Evolutionary conservation across 2,329 filamentous ascomycete species (phyloP).

Genomic region (Fusarium papillatum): DNA sequence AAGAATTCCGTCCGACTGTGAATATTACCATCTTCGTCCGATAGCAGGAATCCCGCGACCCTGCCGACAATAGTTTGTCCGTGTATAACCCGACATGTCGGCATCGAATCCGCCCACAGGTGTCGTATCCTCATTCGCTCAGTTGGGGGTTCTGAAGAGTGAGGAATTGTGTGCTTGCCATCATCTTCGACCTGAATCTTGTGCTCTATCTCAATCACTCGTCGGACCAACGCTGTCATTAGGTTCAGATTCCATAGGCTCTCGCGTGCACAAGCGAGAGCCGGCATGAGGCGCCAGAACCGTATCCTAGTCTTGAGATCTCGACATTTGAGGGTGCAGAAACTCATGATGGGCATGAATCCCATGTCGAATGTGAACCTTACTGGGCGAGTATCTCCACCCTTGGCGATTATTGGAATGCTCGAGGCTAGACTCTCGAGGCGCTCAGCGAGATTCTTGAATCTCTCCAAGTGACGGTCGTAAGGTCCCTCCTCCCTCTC

Average conservation of each 20-base stretch:
- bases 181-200: background rate
- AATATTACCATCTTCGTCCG: background rate
- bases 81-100: background rate
- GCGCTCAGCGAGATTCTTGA: background rate
- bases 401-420: background rate
- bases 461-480: background rate
- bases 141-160: background rate
- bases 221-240: background rate
- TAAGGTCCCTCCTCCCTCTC: background rate
- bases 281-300: slow-evolving; percentile 1
- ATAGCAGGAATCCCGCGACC: background rate
- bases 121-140: slow-evolving; percentile 4
- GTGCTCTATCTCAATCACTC: background rate
- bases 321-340: background rate
- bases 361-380: slow-evolving; percentile 14
- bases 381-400: background rate
- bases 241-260: slow-evolving; percentile 4
- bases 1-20: background rate
- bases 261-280: background rate
- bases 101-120: background rate
- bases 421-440: background rate
- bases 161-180: background rate
- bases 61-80: background rate
- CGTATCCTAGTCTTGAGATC: background rate
- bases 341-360: background rate